Conservation (phyloP, 2,329 filamentous ascomycete genomes). For the Colletotrichum liriopes region DNA sequence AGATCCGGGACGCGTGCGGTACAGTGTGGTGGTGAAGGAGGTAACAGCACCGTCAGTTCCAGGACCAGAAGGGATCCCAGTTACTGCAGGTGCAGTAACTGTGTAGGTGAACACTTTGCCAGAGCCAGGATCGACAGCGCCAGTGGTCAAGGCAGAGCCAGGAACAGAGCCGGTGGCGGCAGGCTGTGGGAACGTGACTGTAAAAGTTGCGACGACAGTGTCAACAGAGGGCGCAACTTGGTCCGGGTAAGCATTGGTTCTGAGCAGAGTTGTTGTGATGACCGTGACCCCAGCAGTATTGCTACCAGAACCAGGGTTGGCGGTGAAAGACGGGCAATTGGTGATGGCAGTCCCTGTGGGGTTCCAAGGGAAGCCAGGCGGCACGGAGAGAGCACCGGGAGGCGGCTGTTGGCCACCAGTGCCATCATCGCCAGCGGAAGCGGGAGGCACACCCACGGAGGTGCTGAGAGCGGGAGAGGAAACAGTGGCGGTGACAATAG, state of each 20-base stretch:
- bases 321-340: slow-evolving; percentile 8
- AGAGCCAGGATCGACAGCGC: slow-evolving; percentile 5
- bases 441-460: slow-evolving; percentile 7
- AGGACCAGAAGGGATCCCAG: background rate
- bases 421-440: background rate
- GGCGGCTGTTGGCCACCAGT: slow-evolving; percentile 11
- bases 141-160: slow-evolving; percentile 3
- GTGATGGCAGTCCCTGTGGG: slow-evolving; percentile 10
- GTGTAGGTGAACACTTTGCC: slow-evolving; percentile 23
- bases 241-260: slow-evolving; percentile 6
- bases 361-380: slow-evolving; percentile 30
- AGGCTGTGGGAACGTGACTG: slow-evolving; percentile 29
- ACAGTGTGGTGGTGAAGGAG: slow-evolving; percentile 42
- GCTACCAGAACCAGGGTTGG: slow-evolving; percentile 14
- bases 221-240: slow-evolving; percentile 21
- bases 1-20: slow-evolving; percentile 27
- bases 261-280: slow-evolving; percentile 35
- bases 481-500: slow-evolving; percentile 45
- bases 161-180: slow-evolving; percentile 1
- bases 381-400: background rate
- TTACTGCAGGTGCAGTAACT: background rate
- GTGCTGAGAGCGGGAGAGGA: slow-evolving; percentile 19
- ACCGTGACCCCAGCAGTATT: slow-evolving; percentile 25
- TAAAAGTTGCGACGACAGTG: slow-evolving; percentile 37
- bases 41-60: slow-evolving; percentile 11